Evolutionary conservation across 2,329 filamentous ascomycete species (phyloP), one percentile per base, ranked within the genome.

Genomic region (Exophiala aquamarina): DNA sequence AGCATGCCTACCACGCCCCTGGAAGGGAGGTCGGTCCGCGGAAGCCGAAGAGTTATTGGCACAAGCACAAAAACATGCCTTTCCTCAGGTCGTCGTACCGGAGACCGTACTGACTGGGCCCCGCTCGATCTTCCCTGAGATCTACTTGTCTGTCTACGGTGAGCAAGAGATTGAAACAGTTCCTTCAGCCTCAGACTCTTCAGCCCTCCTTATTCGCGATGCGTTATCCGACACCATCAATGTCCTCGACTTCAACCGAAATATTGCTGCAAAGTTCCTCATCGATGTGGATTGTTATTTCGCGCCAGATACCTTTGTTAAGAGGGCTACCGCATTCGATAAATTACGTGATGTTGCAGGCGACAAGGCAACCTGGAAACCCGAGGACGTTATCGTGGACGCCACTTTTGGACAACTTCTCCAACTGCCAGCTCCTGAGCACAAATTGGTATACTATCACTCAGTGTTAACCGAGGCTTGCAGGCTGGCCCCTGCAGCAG

Each of bases 211-310:
- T 31, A 78, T 98, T 48, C 83, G 93, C 38, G 93, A 98, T 66
- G 83, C 83, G 1, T 78, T 97, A 45, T 78, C 89, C 31, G 93
- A 98, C 65, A 96, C 91, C 0, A 93, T 98, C 69, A 96, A 96
- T 64, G 84, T 89, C 41, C 77, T 98, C 13, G 82, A 97, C 70
- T 95, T 89, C 73, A 98, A 97, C 68, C 85, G 93, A 52, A 88
- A 90, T 59, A 80, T 84, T 26, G 86, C 87, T 0, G 92, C 93
- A 31, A 89, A 90, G 48, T 93, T 89, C 60, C 73, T 98, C 28
- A 95, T 96, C 61, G 91, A 97, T 60, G 77, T 96, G 28, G 93
- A 98, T 67, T 94, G 88, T 68, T 98, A 93, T 70, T 98, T 95
- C 72, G 81, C 90, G 1, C 82, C 88, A 8, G 82, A 84, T 44